Base-by-base conservation (phyloP, 495 filamentous ascomycete species). In the Acidomyces sp. region DNA sequence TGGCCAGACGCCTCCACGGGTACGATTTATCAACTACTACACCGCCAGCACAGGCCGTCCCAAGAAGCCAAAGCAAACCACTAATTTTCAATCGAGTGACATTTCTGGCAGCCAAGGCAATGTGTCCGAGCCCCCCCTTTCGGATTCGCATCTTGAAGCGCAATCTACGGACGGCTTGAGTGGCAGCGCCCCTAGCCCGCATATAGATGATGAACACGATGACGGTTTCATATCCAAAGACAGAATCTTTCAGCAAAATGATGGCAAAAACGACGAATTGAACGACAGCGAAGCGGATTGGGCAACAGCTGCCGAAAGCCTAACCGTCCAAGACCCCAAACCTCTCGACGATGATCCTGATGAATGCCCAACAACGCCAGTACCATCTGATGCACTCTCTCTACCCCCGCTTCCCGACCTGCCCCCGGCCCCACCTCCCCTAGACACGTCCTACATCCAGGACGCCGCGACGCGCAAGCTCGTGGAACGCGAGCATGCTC, bases 21-120 rank as follows among this genome's bases (percentile, higher is more conserved):
- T 88, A 9, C 68, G 85, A 2, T 93, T 94, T 52, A 65, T 83
- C 28, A 93, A 95, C 52, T 95, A 93, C 56, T 94, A 90, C 53
- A 93, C 88, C 6, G 69, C 80, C 19, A 86, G 82, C 39, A 80
- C 78, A 3, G 86, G 85, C 2, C 62, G 64, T 41, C 66, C 66
- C 21, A 74, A 80, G 62, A 66, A 58, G 44, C 32, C 45, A 12
- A 56, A 60, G 30, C 9, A 29, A 13, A 13, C 9, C 9, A 13
- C 9, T 9, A 29, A 29, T 29, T 9, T 13, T 9, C 26, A 29
- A 9, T 34, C 31, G 16, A 9, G 9, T 18, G 16, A 34, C 16
- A 21, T 22, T 11, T 12, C 9, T 10, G 32, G 51, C 48, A 40
- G 57, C 59, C 41, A 41, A 13, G 10, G 10, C 12, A 40, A 18